These are phyloP conservation scores for Podospora fimiseda DNA, from an alignment of 495 filamentous ascomycete genomes.

Conservation along the genomic window DNA sequence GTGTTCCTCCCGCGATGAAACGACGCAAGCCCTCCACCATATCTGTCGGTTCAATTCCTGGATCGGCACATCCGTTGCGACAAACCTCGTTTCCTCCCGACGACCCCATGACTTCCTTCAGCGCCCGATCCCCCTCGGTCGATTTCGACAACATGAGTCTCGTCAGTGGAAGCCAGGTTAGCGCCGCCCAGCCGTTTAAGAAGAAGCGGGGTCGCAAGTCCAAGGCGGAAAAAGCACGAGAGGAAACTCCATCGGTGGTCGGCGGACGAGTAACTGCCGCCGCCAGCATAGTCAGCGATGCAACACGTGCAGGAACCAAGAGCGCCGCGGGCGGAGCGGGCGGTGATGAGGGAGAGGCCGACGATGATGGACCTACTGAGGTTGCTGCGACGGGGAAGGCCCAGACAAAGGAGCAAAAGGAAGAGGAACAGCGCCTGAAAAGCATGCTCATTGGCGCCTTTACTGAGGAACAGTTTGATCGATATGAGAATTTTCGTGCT, in stretches of 20 bases:
- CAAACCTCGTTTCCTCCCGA: slow-evolving; percentile 81
- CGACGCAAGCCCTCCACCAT: slow-evolving; percentile 59
- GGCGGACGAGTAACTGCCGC: slow-evolving; percentile 47
- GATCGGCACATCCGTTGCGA: slow-evolving; percentile 68
- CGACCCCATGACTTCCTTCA: slow-evolving; percentile 37
- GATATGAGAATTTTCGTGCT: slow-evolving; percentile 68
- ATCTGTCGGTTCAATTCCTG: slow-evolving; percentile 36
- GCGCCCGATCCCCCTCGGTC: slow-evolving; percentile 58
- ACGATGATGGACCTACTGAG: slow-evolving; percentile 60
- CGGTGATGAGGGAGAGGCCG: slow-evolving; percentile 51
- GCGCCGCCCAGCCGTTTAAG: slow-evolving; percentile 38
- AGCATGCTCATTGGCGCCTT: slow-evolving; percentile 63
- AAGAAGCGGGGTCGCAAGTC: slow-evolving; percentile 62
- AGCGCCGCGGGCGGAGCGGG: slow-evolving; percentile 17
- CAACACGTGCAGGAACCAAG: slow-evolving; percentile 28
- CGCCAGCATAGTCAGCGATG: slow-evolving; percentile 38
- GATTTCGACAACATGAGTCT: slow-evolving; percentile 58
- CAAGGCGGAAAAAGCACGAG: slow-evolving; percentile 51
- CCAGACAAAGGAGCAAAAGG: slow-evolving; percentile 58
- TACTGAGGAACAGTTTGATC: slow-evolving; percentile 57
- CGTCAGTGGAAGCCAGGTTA: slow-evolving; percentile 60
- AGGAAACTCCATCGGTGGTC: slow-evolving; percentile 41
- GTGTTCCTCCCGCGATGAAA: slow-evolving; percentile 41
- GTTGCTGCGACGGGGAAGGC: slow-evolving; percentile 58
- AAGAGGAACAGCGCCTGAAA: slow-evolving; percentile 58